phyloP scores from a whole-genome alignment of 306 rosid species.

The Styphnolobium japonicum region DNA sequence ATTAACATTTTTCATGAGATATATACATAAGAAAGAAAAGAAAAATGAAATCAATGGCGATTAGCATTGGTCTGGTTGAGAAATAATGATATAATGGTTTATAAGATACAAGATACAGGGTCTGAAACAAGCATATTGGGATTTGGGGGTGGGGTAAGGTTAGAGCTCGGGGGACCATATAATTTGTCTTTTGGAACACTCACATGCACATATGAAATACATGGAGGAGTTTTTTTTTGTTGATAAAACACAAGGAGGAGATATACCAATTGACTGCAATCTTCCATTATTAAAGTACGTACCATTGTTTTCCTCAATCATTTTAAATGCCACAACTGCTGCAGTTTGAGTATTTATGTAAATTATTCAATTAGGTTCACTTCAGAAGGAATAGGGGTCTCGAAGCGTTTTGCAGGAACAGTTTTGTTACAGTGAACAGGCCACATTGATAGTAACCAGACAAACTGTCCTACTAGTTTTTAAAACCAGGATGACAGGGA shows the following conservation, averaged over 20 bases:
- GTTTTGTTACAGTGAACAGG: neutral
- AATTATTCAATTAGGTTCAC: neutral
- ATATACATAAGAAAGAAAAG: neutral
- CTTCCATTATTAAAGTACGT: neutral
- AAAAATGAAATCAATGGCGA: neutral
- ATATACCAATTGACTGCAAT: neutral
- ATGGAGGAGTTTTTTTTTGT: too few relatives aligned
- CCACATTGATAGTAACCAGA: neutral
- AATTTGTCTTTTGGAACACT: neutral
- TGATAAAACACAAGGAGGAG: too few relatives aligned
- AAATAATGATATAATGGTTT: neutral
- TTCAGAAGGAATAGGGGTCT: neutral
- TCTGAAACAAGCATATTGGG: neutral
- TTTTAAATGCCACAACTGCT: neutral
- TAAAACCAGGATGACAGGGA: neutral
- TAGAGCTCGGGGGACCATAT: neutral
- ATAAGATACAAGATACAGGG: neutral
- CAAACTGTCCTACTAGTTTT: neutral
- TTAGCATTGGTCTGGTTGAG: neutral
- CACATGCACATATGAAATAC: constrained; percentile 2
- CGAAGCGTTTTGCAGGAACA: neutral
- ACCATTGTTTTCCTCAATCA: neutral
- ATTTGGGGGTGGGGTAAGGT: neutral
- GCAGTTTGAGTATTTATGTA: neutral
- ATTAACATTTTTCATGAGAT: neutral